Evolutionary conservation across 75 land plant species (phyloP), one percentile per base, ranked within the genome.

Genomic region (Larix kaempferi): DNA sequence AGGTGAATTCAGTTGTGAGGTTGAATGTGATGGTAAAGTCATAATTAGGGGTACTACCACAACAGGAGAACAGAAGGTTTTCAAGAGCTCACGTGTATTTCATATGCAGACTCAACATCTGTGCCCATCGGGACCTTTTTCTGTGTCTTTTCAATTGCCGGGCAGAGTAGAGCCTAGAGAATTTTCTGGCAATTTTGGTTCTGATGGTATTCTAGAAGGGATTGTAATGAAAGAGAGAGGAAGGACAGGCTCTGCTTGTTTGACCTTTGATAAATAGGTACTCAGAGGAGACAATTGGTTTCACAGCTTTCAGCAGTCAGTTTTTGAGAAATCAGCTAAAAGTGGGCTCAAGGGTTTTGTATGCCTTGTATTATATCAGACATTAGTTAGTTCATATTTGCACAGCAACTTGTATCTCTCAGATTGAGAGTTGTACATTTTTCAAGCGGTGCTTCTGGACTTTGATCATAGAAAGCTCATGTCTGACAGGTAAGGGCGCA

Each of bases 1-100:
- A 93, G 95, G 86, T 41, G 89, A 87, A 19, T 93, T 93, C 76
- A 91, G 86, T 21, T 91, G 93, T 65, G 91, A 91, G 82, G 91
- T 93, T 56, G 93, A 87, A 56, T 79, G 73, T n/a, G 85, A 89
- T 82, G 95, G 95, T 1, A 93, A 80, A 57, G 95, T 93, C 55
- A 76, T 81, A 57, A 91, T 93, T 62, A 85, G 75, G 73, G 95
- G 95, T n/a, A 84, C 82, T 12, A 93, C 95, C 44, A 83, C 88
- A 56, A 87, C 89, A 25, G 95, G 95, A 19, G 91, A 89, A 72
- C 73, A 66, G 59, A 78, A 79, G 25, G 80, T 93, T n/a, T 52
- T 71, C 12, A 83, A 82, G 66, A 65, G 74, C 64, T 77, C 80
- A 1, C 81, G 88, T 33, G 77, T 80, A 39, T 93, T 93, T 75